Evolutionary conservation across 2,329 filamentous ascomycete species (phyloP).

Genomic region (Penicillium hordei): DNA sequence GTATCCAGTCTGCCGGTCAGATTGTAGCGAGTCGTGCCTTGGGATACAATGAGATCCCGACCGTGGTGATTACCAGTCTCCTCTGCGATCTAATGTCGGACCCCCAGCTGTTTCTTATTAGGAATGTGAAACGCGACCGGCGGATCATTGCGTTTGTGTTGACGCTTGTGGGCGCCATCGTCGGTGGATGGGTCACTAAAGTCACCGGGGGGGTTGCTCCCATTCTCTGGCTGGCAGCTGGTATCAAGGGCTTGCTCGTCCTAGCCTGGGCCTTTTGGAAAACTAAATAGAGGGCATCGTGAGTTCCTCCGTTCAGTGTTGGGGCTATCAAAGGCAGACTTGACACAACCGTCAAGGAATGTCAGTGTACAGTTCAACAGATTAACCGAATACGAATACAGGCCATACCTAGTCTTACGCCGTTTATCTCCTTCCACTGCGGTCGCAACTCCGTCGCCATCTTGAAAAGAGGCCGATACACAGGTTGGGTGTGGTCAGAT

Average conservation of each 20-base stretch:
- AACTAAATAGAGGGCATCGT: slow-evolving; percentile 1
- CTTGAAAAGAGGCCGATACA: neutral
- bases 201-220: slow-evolving; percentile 24
- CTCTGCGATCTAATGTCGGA: slow-evolving; percentile 31
- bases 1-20: slow-evolving; percentile 35
- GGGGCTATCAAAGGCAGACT: no score
- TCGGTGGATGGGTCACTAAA: slow-evolving; percentile 33
- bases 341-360: neutral
- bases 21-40: slow-evolving; percentile 31
- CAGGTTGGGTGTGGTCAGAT: neutral
- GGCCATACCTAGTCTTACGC: neutral
- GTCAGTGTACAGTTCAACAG: neutral
- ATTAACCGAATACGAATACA: no score
- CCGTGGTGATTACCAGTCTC: slow-evolving; percentile 33
- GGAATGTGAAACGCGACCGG: slow-evolving; percentile 31
- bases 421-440: neutral
- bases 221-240: slow-evolving; percentile 27
- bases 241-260: slow-evolving; percentile 25
- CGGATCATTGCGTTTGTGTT: slow-evolving; percentile 29
- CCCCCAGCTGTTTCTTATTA: slow-evolving; percentile 28
- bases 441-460: neutral
- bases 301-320: neutral
- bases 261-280: slow-evolving; percentile 26
- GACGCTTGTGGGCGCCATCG: slow-evolving; percentile 29
- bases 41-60: slow-evolving; percentile 34